Percentiles rank a stretch among this genome's conserved stretches.
These are phyloP conservation scores for Suillus bovinus DNA, from an alignment of 768 basidiomycete species.

Conservation along the genomic window DNA sequence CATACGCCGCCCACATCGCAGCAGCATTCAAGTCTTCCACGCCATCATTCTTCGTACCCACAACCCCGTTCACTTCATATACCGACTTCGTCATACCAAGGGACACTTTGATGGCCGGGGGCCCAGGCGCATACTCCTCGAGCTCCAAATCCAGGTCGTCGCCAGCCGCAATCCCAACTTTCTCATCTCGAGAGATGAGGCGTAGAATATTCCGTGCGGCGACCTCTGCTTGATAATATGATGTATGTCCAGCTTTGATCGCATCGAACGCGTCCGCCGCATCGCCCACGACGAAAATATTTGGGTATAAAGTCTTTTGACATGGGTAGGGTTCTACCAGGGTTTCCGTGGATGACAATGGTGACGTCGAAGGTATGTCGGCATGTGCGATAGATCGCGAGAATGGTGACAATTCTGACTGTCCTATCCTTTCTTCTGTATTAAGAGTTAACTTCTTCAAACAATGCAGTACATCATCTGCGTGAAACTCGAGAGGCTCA, in stretches of 20 bases:
- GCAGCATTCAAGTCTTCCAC: conserved; percentile 49
- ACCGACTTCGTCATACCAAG: conserved; percentile 53
- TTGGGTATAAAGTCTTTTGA: conserved; percentile 40
- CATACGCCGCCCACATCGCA: conserved; percentile 47
- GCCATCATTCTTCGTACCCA: conserved; percentile 46
- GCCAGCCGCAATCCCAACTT: neutral
- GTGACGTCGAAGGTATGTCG: neutral
- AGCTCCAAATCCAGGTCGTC: conserved; percentile 20
- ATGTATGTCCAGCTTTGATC: conserved; percentile 58
- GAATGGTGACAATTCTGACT: too few species aligned
- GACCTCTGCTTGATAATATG: conserved; percentile 51
- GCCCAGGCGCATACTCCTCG: conserved; percentile 45
- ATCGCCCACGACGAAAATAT: conserved; percentile 65
- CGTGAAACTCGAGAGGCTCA: neutral
- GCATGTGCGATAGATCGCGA: too few species aligned
- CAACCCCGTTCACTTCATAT: conserved; percentile 47
- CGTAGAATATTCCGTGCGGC: conserved; percentile 54
- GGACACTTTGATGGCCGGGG: conserved; percentile 63
- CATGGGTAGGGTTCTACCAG: conserved; percentile 11
- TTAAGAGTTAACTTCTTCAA: neutral
- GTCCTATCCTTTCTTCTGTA: neutral
- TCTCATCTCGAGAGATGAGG: conserved; percentile 37
- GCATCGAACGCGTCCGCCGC: conserved; percentile 67
- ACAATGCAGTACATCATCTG: neutral
- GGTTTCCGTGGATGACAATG: conserved; percentile 15